phyloP scores from a whole-genome alignment of 2,329 filamentous ascomycete genomes.

The Rugonectria rugulosa region DNA sequence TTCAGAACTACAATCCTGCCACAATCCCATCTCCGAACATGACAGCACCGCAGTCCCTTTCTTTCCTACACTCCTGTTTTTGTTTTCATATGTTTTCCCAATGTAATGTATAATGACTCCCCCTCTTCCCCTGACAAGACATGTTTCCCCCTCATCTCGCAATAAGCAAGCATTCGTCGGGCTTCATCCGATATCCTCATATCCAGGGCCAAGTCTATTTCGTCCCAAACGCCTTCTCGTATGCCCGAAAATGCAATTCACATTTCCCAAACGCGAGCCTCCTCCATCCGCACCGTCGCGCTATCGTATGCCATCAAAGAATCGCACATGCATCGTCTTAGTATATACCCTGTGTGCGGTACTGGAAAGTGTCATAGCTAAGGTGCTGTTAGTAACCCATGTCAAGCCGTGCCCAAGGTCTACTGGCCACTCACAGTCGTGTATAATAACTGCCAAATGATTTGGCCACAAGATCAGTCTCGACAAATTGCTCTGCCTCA shows the following conservation, averaged over 20 bases:
- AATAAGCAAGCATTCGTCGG: constrained; percentile 3
- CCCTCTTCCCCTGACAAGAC: neutral
- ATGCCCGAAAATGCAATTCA: constrained; percentile 30
- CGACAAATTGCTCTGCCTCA: constrained; percentile 82
- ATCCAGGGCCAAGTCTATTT: constrained; percentile 33
- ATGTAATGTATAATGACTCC: neutral
- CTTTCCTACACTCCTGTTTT: neutral
- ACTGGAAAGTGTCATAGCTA: constrained; percentile 87
- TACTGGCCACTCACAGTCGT: constrained; percentile 67
- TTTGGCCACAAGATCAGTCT: constrained; percentile 80
- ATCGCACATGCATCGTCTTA: constrained; percentile 56
- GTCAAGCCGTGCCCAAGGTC: neutral
- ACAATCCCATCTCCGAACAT: no score
- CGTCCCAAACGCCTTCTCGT: constrained; percentile 40
- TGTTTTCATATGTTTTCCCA: neutral
- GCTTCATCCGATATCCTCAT: constrained; percentile 10
- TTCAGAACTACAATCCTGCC: no score
- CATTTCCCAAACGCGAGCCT: constrained; percentile 28
- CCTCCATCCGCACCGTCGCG: constrained; percentile 16
- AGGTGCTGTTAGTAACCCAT: constrained; percentile 12
- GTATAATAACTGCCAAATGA: constrained; percentile 88
- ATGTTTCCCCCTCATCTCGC: neutral
- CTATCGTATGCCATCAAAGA: constrained; percentile 1
- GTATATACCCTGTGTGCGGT: constrained; percentile 87
- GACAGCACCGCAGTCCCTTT: neutral